phyloP scores from a whole-genome alignment of 139 green algal species.

The Penium margaritaceum region DNA sequence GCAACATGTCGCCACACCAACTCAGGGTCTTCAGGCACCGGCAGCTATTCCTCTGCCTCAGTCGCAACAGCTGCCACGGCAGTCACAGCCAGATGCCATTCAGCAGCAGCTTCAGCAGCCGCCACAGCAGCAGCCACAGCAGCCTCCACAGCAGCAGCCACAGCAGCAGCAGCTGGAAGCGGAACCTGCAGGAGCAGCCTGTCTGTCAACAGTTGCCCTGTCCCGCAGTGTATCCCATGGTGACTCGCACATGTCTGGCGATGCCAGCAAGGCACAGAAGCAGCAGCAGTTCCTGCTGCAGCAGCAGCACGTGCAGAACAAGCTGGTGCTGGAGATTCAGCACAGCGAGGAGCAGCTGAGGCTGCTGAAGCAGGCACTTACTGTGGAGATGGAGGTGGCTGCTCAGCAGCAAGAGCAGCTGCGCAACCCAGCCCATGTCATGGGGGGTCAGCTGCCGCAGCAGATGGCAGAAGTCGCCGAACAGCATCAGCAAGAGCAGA shows the following conservation, averaged over 20 bases:
- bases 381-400: no score
- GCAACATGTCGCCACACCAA: background rate
- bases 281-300: background rate
- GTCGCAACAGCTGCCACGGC: background rate
- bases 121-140: background rate
- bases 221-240: background rate
- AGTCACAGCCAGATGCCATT: background rate
- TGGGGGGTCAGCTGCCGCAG: no score
- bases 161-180: constrained; percentile 6
- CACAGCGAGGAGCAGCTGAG: no score
- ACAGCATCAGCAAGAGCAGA: no score
- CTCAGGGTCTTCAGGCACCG: no score
- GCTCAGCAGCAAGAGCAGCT: no score
- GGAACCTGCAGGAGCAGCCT: no score
- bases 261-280: background rate
- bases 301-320: background rate
- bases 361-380: no score
- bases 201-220: background rate
- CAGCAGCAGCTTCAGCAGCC: background rate
- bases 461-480: no score
- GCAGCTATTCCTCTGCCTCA: background rate
- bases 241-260: background rate
- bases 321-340: background rate
- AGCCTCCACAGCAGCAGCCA: background rate
- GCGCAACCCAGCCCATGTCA: no score